Evolutionary conservation across 352 stramenopile genomes (phyloP).

Genomic region (Phytophthora idaei): DNA sequence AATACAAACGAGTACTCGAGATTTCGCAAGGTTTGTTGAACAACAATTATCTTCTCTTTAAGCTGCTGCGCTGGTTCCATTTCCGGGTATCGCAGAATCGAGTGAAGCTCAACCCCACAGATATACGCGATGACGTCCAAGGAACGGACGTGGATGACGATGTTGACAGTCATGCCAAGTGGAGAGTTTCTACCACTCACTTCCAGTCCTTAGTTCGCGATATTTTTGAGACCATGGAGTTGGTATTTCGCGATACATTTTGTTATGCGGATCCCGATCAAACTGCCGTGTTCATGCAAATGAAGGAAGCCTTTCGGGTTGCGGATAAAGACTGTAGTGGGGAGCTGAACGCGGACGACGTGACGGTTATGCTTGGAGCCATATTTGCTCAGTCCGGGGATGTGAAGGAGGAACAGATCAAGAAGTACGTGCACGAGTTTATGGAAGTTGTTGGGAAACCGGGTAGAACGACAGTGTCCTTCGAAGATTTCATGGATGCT

Average conservation of each 20-base stretch:
- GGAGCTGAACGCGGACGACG: neutral
- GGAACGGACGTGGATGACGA: slow-evolving; percentile 1
- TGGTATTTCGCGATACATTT: slow-evolving; percentile 79
- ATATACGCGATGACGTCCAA: slow-evolving; percentile 52
- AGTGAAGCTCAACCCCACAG: slow-evolving; percentile 41
- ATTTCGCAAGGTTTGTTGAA: slow-evolving; percentile 70
- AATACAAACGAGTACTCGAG: slow-evolving; percentile 75
- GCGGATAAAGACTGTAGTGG: slow-evolving; percentile 4
- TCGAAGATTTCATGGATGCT: slow-evolving; percentile 83
- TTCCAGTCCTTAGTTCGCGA: slow-evolving; percentile 62
- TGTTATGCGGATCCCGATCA: slow-evolving; percentile 64
- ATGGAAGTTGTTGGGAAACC: slow-evolving; percentile 78
- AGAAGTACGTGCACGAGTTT: slow-evolving; percentile 74
- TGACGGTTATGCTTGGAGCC: neutral
- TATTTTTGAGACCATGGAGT: slow-evolving; percentile 73
- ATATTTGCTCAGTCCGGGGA: slow-evolving; percentile 1
- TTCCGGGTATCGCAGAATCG: slow-evolving; percentile 62
- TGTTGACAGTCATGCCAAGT: slow-evolving; percentile 41
- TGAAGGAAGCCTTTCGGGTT: slow-evolving; percentile 1
- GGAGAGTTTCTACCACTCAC: slow-evolving; percentile 55
- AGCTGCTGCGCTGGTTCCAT: slow-evolving; percentile 81
- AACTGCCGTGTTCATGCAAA: slow-evolving; percentile 1
- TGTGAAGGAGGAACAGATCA: slow-evolving; percentile 57
- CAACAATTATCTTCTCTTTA: slow-evolving; percentile 86
- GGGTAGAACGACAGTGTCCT: slow-evolving; percentile 71